Conservation (phyloP, 352 stramenopile species). For the Hyphochytrium catenoides region DNA sequence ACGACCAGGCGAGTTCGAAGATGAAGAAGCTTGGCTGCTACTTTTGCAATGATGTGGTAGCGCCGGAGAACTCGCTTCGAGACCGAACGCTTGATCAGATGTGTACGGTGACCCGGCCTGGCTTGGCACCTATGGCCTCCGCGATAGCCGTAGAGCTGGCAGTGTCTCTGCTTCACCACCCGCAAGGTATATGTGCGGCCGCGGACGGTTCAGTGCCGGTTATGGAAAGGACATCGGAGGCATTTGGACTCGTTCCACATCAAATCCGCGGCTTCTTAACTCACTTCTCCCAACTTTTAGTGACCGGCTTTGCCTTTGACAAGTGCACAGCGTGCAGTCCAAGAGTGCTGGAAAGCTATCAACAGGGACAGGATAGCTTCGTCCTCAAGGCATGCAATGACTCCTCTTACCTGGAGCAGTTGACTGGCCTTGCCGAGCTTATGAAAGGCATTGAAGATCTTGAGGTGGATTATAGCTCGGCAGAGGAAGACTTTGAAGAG, state of each 20-base stretch:
- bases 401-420: slow-evolving; percentile 19
- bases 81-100: slow-evolving; percentile 97
- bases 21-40: slow-evolving; percentile 74
- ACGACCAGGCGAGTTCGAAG: slow-evolving; percentile 4
- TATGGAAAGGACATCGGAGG: slow-evolving; percentile 9
- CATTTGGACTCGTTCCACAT: slow-evolving; percentile 70
- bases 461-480: too few species aligned
- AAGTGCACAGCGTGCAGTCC: slow-evolving; percentile 86
- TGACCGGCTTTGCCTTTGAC: slow-evolving; percentile 71
- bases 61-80: slow-evolving; percentile 83
- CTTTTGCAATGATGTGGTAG: slow-evolving; percentile 98
- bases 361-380: slow-evolving; percentile 14
- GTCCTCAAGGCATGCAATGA: slow-evolving; percentile 14
- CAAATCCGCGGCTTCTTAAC: slow-evolving; percentile 87
- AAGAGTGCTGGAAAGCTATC: slow-evolving; percentile 64
- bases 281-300: slow-evolving; percentile 57
- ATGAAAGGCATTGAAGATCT: too few species aligned
- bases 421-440: slow-evolving; percentile 14
- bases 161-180: slow-evolving; percentile 81
- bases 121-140: slow-evolving; percentile 71
- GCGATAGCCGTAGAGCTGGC: slow-evolving; percentile 87
- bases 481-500: too few species aligned
- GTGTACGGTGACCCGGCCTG: slow-evolving; percentile 95
- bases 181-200: slow-evolving; percentile 30
- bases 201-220: slow-evolving; percentile 16